Evolutionary conservation across 805 yeast species (phyloP), one percentile per base, ranked within the genome.

Genomic region (Dipodascus geniculatus): DNA sequence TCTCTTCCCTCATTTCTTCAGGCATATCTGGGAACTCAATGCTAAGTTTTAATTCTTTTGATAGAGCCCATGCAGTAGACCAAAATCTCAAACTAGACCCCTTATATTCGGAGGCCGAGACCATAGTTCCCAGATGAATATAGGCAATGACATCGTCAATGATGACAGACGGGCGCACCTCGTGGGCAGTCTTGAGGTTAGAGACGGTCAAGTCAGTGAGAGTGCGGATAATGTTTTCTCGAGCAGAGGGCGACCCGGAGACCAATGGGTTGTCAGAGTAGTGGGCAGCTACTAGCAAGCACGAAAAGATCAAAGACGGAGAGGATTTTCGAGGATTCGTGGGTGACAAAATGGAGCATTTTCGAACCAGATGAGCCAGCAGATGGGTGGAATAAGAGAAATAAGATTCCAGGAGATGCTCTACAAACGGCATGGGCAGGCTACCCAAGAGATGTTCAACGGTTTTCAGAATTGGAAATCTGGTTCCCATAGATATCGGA

Each of bases 1-100:
- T 60, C 53, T 72, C 76, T 52, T 72, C 76, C 23, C 66, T 61
- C 1, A 54, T 23, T 49, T 69, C 73, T 62, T 53, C 57, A 6
- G 56, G 56, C 54, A 49, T 23, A 2, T 50, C 57, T 19, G 62
- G 58, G 33, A 53, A 50, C 51, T 65, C 68, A 11, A 53, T 55
- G 55, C 64, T 65, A 14, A 65, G 57, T 38, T 65, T 64, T 50
- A 65, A 53, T 50, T 65, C 68, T n/a, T 64, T 57, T 4, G 68
- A 67, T 28, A 64, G 54, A 2, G 63, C 63, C 60, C 65, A 61
- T 2, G 68, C 69, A 14, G 61, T 59, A 35, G 63, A 60, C 68
- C 68, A 65, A 65, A 67, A 64, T 23, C 64, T 56, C 22, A 65
- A 50, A 16, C 67, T 61, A 1, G 65, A 58, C 22, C 68, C 66